Evolutionary conservation across 2,329 filamentous ascomycete genomes (phyloP), one percentile per base, ranked within the genome.

Genomic region (Penicillium sp.): DNA sequence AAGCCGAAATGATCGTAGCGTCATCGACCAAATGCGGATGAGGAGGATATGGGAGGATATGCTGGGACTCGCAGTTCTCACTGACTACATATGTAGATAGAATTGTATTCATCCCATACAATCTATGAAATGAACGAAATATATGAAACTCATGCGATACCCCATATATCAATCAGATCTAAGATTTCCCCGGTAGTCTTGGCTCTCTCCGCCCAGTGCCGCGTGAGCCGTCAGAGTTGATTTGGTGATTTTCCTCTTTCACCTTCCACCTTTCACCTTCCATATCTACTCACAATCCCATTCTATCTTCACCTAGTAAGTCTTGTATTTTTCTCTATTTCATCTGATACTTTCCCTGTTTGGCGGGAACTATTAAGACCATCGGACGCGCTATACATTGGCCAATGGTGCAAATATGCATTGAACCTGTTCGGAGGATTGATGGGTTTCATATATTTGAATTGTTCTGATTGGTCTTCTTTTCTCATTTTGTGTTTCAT

Each of bases 141-240:
- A 31, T 2, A 40, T 20, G 7, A 14, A 20, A 22, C 14, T 5
- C 5, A 31, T 22, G 18, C 31, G 7, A 24, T 32, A 32, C 43
- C 51, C 43, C 38, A 20, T 34, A 43, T 29, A 20, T 50, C 22
- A 54, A 22, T n/a, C n/a, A n/a, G 38, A 44, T 24, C 14, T 45
- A 31, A 32, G 35, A 49, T 50, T 50, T 51, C 39, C 39, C 38
- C 52, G 31, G 11, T 20, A 31, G 48, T 45, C 53, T 55, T 55
- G 53, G 53, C 53, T 55, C 39, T 44, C 46, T 55, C 53, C 53
- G 53, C 53, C 48, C 46, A 48, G 18, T 55, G 54, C 54, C 54
- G 54, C 16, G 20, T 48, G 50, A 56, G 38, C 54, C 54, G 54
- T 53, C 22, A 40, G 52, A 46, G 35, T 20, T 49, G 24, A 53